phyloP scores from a whole-genome alignment of 345 rosid genomes.

The Melaleuca alternifolia region DNA sequence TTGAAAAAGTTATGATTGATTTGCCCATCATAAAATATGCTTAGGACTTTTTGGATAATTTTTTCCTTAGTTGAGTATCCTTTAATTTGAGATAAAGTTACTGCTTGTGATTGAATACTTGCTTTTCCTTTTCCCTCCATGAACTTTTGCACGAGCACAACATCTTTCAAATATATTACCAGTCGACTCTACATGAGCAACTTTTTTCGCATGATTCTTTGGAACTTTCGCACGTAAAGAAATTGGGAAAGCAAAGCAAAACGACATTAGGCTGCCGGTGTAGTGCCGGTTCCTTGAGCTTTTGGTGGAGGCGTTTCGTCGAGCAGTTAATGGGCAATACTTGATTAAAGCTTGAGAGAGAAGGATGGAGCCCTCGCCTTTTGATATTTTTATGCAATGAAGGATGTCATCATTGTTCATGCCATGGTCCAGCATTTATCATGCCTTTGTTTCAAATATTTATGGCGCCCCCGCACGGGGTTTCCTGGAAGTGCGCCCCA shows the following conservation, averaged over 20 bases:
- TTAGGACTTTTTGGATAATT: not conserved
- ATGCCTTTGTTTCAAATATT: not conserved
- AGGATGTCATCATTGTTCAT: not conserved
- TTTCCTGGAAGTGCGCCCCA: not conserved
- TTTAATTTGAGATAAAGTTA: not conserved
- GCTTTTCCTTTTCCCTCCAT: not conserved
- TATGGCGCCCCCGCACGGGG: not conserved
- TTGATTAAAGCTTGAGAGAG: not conserved
- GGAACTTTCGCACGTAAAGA: not conserved
- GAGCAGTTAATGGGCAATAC: not conserved
- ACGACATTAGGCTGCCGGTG: not conserved
- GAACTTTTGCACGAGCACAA: not conserved
- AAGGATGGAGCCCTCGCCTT: not conserved
- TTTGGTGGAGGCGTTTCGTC: not conserved
- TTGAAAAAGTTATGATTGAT: not conserved
- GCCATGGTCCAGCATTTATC: not conserved
- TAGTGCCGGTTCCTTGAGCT: not conserved
- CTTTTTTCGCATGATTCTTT: not conserved
- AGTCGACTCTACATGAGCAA: not conserved
- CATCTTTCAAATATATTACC: not conserved
- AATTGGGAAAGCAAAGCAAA: not conserved
- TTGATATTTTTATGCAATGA: not conserved
- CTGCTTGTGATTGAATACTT: not conserved
- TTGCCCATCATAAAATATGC: not conserved
- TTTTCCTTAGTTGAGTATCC: not conserved